Percentiles rank a stretch among this genome's conserved stretches.
Evolutionary conservation across 2,329 filamentous ascomycete species (phyloP).

Genomic region (Gnomoniopsis smithogilvyi): DNA sequence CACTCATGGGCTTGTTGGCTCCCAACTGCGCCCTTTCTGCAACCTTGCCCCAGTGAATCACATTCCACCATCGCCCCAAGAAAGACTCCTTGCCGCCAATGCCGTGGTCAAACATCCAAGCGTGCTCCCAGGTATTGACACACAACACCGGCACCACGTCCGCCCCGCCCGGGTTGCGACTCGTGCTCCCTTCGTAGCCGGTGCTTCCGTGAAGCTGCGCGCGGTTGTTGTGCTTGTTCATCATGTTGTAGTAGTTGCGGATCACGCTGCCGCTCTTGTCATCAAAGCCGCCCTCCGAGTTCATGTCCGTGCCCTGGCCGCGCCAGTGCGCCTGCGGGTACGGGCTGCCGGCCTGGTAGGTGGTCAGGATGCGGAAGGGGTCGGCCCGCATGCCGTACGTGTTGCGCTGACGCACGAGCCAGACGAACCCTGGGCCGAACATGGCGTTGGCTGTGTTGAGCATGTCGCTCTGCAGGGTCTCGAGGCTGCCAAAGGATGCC

Average conservation of each 20-base stretch:
- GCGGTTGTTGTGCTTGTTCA: constrained; percentile 29
- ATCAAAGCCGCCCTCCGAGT: constrained; percentile 48
- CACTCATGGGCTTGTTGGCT: neutral
- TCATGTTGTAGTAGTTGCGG: constrained; percentile 37
- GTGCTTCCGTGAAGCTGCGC: constrained; percentile 24
- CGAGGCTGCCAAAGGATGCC: constrained; percentile 74
- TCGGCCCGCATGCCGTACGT: constrained; percentile 30
- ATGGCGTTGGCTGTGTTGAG: constrained; percentile 78
- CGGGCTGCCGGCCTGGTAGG: constrained; percentile 88
- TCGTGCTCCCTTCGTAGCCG: constrained; percentile 25
- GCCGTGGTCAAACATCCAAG: constrained; percentile 80
- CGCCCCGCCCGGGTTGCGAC: constrained; percentile 59
- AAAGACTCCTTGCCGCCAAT: constrained; percentile 71
- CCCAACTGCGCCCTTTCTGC: constrained; percentile 36
- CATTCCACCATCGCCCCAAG: constrained; percentile 81
- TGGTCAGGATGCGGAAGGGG: constrained; percentile 69
- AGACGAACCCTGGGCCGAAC: constrained; percentile 97
- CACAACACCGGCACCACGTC: constrained; percentile 77
- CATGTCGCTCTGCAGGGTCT: constrained; percentile 78
- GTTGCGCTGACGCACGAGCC: constrained; percentile 63
- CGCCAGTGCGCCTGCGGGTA: constrained; percentile 84
- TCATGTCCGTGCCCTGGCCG: constrained; percentile 66
- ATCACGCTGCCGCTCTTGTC: constrained; percentile 29
- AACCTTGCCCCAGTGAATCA: constrained; percentile 81
- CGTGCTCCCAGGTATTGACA: constrained; percentile 95